These are phyloP conservation scores for Saksenaea vasiformis DNA, from an alignment of 371 early-diverging fungal genomes.

Conservation along the genomic window DNA sequence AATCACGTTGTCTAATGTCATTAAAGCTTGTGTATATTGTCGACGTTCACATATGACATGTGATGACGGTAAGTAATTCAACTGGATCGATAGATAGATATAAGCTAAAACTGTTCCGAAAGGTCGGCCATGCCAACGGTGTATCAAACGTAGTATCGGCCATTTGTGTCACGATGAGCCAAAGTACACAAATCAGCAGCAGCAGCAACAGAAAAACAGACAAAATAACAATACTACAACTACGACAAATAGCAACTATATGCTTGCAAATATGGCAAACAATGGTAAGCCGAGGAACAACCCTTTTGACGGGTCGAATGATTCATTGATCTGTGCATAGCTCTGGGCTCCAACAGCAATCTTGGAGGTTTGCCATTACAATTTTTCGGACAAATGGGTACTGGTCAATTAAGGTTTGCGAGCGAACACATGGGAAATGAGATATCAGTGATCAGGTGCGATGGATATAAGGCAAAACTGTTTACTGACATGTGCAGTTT, in stretches of 20 bases:
- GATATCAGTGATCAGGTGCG: constrained; percentile 73
- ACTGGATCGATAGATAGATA: neutral
- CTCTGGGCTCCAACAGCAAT: constrained; percentile 30
- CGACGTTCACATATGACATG: constrained; percentile 88
- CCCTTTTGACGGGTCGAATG: neutral
- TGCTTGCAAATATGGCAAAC: constrained; percentile 18
- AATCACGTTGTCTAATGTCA: neutral
- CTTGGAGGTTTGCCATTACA: constrained; percentile 43
- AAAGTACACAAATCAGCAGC: constrained; percentile 35
- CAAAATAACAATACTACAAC: constrained; percentile 10
- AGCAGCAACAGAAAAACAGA: constrained; percentile 26
- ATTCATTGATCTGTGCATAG: constrained; percentile 2
- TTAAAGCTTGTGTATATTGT: constrained; percentile 55
- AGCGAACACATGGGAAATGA: constrained; percentile 82
- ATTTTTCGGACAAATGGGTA: constrained; percentile 51
- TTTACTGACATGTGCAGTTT: neutral
- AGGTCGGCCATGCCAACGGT: constrained; percentile 92
- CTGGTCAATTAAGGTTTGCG: constrained; percentile 72
- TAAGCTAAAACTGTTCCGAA: neutral
- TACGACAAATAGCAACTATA: constrained; percentile 22
- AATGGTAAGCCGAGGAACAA: constrained; percentile 9
- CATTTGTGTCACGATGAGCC: constrained; percentile 90
- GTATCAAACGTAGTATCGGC: constrained; percentile 90
- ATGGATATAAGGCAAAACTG: neutral
- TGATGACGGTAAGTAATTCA: constrained; percentile 62